Percentiles rank a stretch among this genome's conserved stretches.
Evolutionary conservation across 2,329 filamentous ascomycete genomes (phyloP).

Genomic region (Pseudocercospora cruenta): DNA sequence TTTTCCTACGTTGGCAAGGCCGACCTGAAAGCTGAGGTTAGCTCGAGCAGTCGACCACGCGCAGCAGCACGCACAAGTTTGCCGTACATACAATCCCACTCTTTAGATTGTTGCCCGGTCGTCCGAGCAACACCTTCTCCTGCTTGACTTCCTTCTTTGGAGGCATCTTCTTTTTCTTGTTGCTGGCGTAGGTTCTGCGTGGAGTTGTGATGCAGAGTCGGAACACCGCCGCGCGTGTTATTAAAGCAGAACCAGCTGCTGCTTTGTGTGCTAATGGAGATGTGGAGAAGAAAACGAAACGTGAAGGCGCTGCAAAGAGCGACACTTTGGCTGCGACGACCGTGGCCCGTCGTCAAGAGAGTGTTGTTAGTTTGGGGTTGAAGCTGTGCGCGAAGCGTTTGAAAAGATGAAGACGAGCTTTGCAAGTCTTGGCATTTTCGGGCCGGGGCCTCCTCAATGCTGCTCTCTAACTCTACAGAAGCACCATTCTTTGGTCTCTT

Average conservation of each 20-base stretch:
- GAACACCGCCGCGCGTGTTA: constrained; percentile 24
- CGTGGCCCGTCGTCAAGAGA: constrained; percentile 34
- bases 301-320: constrained; percentile 28
- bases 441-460: background rate
- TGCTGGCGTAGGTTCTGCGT: constrained; percentile 57
- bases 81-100: constrained; percentile 86
- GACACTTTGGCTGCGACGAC: constrained; percentile 38
- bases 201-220: constrained; percentile 19
- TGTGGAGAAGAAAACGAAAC: constrained; percentile 31
- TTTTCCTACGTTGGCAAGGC: constrained; percentile 98
- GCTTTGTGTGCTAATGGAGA: constrained; percentile 22
- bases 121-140: constrained; percentile 94
- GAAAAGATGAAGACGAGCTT: constrained; percentile 1
- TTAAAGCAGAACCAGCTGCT: constrained; percentile 43
- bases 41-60: constrained; percentile 40
- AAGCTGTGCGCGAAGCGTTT: background rate
- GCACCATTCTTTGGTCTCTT: background rate
- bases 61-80: constrained; percentile 38
- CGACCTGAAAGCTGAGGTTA: constrained; percentile 69
- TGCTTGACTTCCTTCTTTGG: constrained; percentile 91
- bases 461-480: background rate
- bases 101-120: constrained; percentile 97
- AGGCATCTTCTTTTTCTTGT: constrained; percentile 72
- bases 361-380: background rate
- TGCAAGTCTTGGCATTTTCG: background rate